phyloP scores from a whole-genome alignment of 257 asterid species.

The Solanum sejunctum region DNA sequence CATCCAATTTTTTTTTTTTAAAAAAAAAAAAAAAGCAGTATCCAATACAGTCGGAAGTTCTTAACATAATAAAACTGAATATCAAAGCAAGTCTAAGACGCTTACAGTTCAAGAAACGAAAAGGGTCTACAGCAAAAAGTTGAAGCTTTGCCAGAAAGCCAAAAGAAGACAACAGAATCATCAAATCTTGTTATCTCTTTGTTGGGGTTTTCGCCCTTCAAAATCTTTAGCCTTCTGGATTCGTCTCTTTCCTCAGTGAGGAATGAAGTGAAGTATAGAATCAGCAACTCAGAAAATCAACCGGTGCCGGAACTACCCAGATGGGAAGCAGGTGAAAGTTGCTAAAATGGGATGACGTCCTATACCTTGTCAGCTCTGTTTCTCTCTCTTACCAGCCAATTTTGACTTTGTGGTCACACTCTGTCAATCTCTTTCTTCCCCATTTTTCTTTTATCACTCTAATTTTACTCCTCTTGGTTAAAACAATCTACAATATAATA shows the following conservation, averaged over 20 bases:
- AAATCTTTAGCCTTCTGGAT: background rate
- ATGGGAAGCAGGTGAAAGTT: background rate
- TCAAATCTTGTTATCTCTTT: background rate
- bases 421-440: background rate
- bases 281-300: background rate
- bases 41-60: background rate
- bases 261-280: too few species aligned
- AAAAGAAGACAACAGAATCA: background rate
- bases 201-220: background rate
- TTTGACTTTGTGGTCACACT: background rate
- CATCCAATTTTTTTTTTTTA: background rate
- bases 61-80: background rate
- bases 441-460: background rate
- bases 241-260: background rate
- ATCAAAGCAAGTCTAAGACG: background rate
- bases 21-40: background rate
- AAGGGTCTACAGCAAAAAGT: background rate
- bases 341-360: background rate
- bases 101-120: background rate
- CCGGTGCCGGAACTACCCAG: background rate
- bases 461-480: background rate
- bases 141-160: background rate
- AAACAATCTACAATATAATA: too few species aligned
- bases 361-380: background rate
- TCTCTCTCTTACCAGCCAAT: conserved; percentile 2